phyloP scores from a whole-genome alignment of 805 yeast genomes.

The Lachancea quebecensis region DNA sequence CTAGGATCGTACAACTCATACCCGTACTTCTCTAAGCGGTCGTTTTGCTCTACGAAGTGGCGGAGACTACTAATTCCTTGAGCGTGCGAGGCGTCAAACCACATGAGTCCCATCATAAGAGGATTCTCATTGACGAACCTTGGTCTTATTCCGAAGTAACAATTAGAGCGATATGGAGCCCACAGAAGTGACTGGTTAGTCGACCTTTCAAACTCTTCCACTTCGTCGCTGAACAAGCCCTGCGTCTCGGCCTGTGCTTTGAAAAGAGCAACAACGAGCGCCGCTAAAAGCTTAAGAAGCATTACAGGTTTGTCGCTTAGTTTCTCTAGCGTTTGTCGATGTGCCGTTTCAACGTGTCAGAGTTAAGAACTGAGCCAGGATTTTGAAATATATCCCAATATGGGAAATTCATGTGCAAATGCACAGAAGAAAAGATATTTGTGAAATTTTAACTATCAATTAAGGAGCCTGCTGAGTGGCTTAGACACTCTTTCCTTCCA shows the following conservation, averaged over 20 bases:
- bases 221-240: neutral
- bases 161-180: slow-evolving; percentile 90
- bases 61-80: slow-evolving; percentile 51
- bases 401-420: too few species aligned
- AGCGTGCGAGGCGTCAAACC: slow-evolving; percentile 66
- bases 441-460: too few species aligned
- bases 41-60: slow-evolving; percentile 69
- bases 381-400: too few species aligned
- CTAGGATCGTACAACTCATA: slow-evolving; percentile 90
- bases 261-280: neutral
- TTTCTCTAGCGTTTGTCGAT: neutral
- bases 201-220: slow-evolving; percentile 25
- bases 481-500: too few species aligned
- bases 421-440: too few species aligned
- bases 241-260: neutral
- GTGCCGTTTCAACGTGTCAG: neutral
- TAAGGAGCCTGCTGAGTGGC: too few species aligned
- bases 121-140: slow-evolving; percentile 47
- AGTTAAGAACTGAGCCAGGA: neutral
- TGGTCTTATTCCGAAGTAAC: slow-evolving; percentile 83
- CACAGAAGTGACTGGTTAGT: slow-evolving; percentile 56
- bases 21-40: slow-evolving; percentile 64
- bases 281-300: neutral
- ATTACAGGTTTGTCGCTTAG: neutral
- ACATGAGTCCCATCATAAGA: slow-evolving; percentile 72